Percentiles rank a stretch among this genome's conserved stretches.
Conservation (phyloP, 768 basidiomycete genomes). For the Mycena latifolia region DNA sequence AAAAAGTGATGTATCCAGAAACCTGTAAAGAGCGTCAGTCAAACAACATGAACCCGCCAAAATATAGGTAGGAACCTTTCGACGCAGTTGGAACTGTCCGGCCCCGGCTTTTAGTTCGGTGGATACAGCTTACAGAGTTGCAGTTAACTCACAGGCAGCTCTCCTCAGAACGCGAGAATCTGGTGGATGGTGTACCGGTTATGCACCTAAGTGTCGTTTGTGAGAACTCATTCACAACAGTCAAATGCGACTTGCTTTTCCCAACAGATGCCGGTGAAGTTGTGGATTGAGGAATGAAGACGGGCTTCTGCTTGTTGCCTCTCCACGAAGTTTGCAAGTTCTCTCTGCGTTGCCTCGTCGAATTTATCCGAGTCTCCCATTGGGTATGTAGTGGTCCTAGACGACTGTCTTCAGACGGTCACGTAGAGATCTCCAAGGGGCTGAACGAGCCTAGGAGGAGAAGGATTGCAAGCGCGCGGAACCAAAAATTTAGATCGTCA, state of each 20-base stretch:
- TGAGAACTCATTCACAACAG: neutral
- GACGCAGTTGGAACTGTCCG: conserved; percentile 75
- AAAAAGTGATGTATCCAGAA: conserved; percentile 68
- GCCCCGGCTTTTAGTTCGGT: neutral
- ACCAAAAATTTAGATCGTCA: too few relatives aligned
- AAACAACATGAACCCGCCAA: neutral
- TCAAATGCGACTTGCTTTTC: conserved; percentile 77
- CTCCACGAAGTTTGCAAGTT: conserved; percentile 83
- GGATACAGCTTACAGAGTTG: neutral
- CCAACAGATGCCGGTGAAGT: conserved; percentile 89
- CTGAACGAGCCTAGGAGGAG: too few relatives aligned
- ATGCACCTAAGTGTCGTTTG: conserved; percentile 72
- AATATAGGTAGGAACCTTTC: conserved; percentile 51
- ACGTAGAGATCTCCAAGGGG: too few relatives aligned
- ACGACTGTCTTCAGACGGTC: too few relatives aligned
- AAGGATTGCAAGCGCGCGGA: too few relatives aligned
- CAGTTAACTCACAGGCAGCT: conserved; percentile 67
- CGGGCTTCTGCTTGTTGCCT: conserved; percentile 84
- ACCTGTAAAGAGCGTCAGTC: conserved; percentile 52
- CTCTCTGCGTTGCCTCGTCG: conserved; percentile 89
- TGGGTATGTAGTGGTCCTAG: conserved; percentile 1
- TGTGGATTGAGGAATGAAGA: conserved; percentile 70
- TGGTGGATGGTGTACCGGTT: conserved; percentile 79
- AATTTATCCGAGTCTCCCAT: conserved; percentile 74
- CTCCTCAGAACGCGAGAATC: conserved; percentile 85